Base-by-base conservation (phyloP, 2,329 filamentous ascomycete species). In the Fusarium guadeloupense region DNA sequence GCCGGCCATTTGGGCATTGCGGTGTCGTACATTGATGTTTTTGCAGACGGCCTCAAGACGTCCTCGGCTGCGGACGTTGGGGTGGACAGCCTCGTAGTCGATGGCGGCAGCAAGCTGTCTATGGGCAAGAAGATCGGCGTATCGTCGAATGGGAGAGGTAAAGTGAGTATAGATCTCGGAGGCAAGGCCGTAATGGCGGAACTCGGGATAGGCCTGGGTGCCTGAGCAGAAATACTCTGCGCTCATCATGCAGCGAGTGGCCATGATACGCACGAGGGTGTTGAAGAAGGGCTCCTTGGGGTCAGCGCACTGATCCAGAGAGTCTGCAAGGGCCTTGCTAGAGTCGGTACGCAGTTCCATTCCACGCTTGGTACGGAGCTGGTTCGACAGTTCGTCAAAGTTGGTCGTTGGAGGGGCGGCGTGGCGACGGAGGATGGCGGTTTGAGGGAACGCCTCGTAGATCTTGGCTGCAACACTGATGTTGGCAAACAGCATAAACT, bases 401-500 rank as follows among this genome's bases (percentile, higher is more conserved):
- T 98, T 98, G 67, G 92, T 93, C 72, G 94, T 94, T 8, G 95
- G 95, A 4, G 96, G 95, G 13, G 94, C 88, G 16, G 85, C 93
- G 82, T 99, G 95, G 54, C 95, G 91, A 61, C 94, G 91, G 14
- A 99, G 86, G 69, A 99, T 88, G 42, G 95, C 95, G 0, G 93
- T 98, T 76, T 99, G 94, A 0, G 95, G 94, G 77, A 97, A 98
- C 4, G 93, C 88, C 42, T 91, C 85, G 78, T 96, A 92, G 72
- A 96, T 96, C 75, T 92, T 94, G 65, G 88, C 85, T 7, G 94
- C 95, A 25, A 99, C 96, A 67, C 90, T 94, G 71, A 92, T 93
- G 78, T 99, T 99, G 81, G 95, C 96, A 74, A 98, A 90, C 72
- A 99, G 83, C 95, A 99, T 99, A 83, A 99, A 98, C 74, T 99